Base-by-base conservation (phyloP, 2,329 filamentous ascomycete genomes). In the Hymenotorrendiella dingleyae region DNA sequence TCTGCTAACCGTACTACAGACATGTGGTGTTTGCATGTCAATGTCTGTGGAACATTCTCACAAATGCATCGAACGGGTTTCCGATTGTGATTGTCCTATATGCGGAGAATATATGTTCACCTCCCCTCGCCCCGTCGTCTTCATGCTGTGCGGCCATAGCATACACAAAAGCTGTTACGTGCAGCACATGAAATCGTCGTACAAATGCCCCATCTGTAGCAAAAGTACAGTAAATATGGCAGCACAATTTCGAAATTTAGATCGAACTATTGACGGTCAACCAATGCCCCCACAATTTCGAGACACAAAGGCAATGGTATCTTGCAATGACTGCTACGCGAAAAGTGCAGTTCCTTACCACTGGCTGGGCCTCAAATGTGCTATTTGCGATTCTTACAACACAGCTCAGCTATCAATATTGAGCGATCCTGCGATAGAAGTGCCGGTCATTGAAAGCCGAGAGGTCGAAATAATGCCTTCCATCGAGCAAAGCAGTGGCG, bases 221-320 rank as follows among this genome's bases (percentile, higher is more conserved):
- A 94, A 93, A 65, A 95, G 86, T 51, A 84, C 94, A n/a, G 80
- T 88, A 53, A 97, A 97, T 60, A 98, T 98, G 91, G 91, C 96
- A 60, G 78, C 86, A 27, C 86, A 94, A 55, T 98, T 97, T 68
- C 82, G 88, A 36, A 93, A 93, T 54, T 68, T 97, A 24, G 91
- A 96, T 57, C 78, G 89, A 40, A 83, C 88, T 37, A 95, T 98
- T 47, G 76, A 85, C 51, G 75, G 76, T 33, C 93, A 98, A 61
- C 93, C 93, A 2, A 97, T 98, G 89, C 93, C 93, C 0, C 67
- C 73, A 5, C 86, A 94, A 50, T 94, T 90, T 57, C 73, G 70
- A 47, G 80, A 88, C 55, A 89, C 86, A 4, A 81, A 81, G 49
- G 91, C 89, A 11, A 78, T 90, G 50, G 79, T 97, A 37, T 79